Base-by-base conservation (phyloP, 2,329 filamentous ascomycete genomes). In the Sporothrix dimorphospora region DNA sequence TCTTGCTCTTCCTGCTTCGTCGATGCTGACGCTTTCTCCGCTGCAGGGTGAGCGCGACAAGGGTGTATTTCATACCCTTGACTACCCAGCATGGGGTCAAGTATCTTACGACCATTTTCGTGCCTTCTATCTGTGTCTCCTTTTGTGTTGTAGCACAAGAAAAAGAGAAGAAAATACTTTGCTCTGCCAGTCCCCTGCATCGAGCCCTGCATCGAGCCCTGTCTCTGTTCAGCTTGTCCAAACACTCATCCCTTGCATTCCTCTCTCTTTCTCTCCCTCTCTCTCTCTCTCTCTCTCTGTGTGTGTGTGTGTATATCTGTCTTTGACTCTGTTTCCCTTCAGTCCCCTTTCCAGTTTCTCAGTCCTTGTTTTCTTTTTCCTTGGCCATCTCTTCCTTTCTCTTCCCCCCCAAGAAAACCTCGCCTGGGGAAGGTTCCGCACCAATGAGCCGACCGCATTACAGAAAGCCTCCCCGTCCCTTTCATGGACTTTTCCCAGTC, bases 221-320 rank as follows among this genome's bases (percentile, higher is more conserved):
- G 57, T 61, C 34, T 61, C 57, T 21, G 55, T n/a, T 59, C 34
- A 61, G 57, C 57, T 40, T 61, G 57, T 21, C 34, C 34, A 34
- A 19, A n/a, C 55, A 38, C 30, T 21, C 55, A 59, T 38, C 55
- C 55, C 55, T 38, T 59, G 55, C 30, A 5, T 38, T 21, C 27
- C 42, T 47, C 14, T 19, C 11, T n/a, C 12, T 38, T 9, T 55
- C 27, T 14, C 11, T 11, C 21, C 16, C 3, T 24, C 51, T 27
- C 51, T 38, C 27, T 38, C 9, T n/a, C 14, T 21, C 19, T n/a
- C 34, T 16, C 4, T 57, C 53, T 34, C 53, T 57, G 3, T 16
- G 4, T 34, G 14, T 34, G 11, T 19, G 7, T 34, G 7, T 6
- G 7, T 57, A 8, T 8, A 19, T 7, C 34, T n/a, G 12, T 61